A percentile compares a stretch with the other conserved stretches of the same genome.
Evolutionary conservation across 106 monocot genomes (phyloP).

Genomic region (Amphibolis antarctica): DNA sequence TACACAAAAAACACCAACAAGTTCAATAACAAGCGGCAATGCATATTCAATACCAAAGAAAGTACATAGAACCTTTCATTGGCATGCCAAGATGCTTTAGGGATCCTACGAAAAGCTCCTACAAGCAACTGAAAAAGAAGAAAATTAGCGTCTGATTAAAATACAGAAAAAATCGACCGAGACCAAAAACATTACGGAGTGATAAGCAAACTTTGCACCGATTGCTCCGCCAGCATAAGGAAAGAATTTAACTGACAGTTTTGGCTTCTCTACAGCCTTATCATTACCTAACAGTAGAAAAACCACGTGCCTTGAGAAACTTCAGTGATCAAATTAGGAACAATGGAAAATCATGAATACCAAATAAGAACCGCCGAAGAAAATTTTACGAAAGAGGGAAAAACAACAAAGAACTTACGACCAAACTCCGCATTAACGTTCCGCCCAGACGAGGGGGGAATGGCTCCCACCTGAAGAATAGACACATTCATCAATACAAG

Average conservation of each 20-base stretch:
- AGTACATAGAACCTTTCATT: conserved; percentile 61
- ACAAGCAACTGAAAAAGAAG: conserved; percentile 41
- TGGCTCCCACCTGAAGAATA: no score
- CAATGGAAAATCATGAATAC: no score
- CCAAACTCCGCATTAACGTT: no score
- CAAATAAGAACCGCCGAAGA: no score
- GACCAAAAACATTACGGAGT: conserved; percentile 32
- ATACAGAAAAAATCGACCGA: neutral
- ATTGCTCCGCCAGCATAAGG: conserved; percentile 70
- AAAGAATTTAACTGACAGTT: conserved; percentile 45
- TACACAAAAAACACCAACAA: neutral
- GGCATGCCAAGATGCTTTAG: conserved; percentile 69
- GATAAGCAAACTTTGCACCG: conserved; percentile 83
- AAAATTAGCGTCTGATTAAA: neutral
- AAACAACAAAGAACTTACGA: no score
- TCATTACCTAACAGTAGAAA: neutral
- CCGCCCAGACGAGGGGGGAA: no score
- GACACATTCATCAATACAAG: no score
- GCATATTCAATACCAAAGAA: neutral
- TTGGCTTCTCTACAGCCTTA: conserved; percentile 19
- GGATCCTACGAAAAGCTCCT: conserved; percentile 61
- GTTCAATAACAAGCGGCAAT: conserved; percentile 1
- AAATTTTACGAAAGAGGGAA: no score
- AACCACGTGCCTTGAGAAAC: conserved; percentile 3
- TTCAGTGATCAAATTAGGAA: neutral